These are phyloP conservation scores for Nitzschia palea DNA, from an alignment of 108 stramenopile genomes.

Conservation along the genomic window DNA sequence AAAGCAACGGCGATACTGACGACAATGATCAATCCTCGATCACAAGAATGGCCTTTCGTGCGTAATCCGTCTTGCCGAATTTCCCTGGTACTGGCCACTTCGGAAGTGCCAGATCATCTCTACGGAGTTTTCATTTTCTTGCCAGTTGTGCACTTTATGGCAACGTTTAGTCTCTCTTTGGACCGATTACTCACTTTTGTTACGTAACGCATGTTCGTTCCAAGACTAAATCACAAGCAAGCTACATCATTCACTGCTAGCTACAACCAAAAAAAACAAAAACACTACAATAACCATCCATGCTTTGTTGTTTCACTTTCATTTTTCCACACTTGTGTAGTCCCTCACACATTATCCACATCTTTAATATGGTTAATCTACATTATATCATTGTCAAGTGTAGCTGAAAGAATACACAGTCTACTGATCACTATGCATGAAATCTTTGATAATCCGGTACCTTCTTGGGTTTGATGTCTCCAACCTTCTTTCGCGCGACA, in stretches of 20 bases:
- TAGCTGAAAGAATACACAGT: too few relatives aligned
- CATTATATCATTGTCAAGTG: too few relatives aligned
- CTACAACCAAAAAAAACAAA: conserved; percentile 1
- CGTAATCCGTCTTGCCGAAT: too few relatives aligned
- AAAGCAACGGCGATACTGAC: conserved; percentile 11
- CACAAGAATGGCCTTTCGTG: not conserved
- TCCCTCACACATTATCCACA: too few relatives aligned
- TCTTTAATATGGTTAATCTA: too few relatives aligned
- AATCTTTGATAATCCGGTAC: conserved; percentile 82
- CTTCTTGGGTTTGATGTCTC: conserved; percentile 42
- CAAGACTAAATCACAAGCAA: not conserved
- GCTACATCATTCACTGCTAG: not conserved
- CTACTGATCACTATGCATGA: conserved; percentile 56
- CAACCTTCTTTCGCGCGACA: conserved; percentile 42
- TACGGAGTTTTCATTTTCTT: too few relatives aligned
- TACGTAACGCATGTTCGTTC: not conserved
- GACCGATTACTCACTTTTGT: not conserved
- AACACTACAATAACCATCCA: conserved; percentile 11
- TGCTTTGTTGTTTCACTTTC: not conserved
- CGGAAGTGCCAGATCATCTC: too few relatives aligned
- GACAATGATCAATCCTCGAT: not conserved
- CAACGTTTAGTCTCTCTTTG: not conserved
- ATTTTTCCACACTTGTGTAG: too few relatives aligned
- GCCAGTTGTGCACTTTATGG: too few relatives aligned
- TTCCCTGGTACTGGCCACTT: too few relatives aligned